These are phyloP conservation scores for Scalesia atractyloides DNA, from an alignment of 129 eudicot species.

Conservation along the genomic window DNA sequence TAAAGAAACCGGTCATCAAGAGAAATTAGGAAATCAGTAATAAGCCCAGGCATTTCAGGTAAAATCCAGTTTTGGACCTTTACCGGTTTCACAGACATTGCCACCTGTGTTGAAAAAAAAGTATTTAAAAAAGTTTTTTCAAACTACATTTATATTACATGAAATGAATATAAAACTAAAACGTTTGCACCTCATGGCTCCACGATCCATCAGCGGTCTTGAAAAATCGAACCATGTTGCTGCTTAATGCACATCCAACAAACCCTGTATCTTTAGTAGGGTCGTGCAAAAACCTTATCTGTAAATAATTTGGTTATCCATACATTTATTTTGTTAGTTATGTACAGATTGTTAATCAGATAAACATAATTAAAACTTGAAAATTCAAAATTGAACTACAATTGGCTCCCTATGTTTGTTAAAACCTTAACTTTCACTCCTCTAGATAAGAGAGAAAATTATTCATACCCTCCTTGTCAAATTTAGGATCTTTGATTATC, in stretches of 20 bases:
- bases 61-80: conserved; percentile 95
- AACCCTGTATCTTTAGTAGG: conserved; percentile 83
- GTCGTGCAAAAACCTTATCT: conserved; percentile 92
- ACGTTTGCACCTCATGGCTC: conserved; percentile 67
- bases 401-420: not conserved
- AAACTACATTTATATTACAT: not conserved
- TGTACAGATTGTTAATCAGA: not conserved
- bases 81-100: conserved; percentile 66
- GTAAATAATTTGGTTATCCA: conserved; percentile 30
- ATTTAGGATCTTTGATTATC: no score
- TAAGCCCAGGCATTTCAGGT: conserved; percentile 96
- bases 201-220: conserved; percentile 79
- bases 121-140: no score
- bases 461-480: no score
- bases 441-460: no score
- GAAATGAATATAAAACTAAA: not conserved
- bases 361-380: not conserved
- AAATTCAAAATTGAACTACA: not conserved
- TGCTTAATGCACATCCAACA: conserved; percentile 89
- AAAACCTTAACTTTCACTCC: no score
- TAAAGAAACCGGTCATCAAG: conserved; percentile 92
- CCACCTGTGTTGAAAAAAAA: conserved; percentile 38
- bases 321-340: not conserved
- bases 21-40: conserved; percentile 89
- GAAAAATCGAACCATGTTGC: conserved; percentile 94